These are phyloP conservation scores for Pezicula radicicola DNA, from an alignment of 2,329 filamentous ascomycete genomes.

Conservation along the genomic window DNA sequence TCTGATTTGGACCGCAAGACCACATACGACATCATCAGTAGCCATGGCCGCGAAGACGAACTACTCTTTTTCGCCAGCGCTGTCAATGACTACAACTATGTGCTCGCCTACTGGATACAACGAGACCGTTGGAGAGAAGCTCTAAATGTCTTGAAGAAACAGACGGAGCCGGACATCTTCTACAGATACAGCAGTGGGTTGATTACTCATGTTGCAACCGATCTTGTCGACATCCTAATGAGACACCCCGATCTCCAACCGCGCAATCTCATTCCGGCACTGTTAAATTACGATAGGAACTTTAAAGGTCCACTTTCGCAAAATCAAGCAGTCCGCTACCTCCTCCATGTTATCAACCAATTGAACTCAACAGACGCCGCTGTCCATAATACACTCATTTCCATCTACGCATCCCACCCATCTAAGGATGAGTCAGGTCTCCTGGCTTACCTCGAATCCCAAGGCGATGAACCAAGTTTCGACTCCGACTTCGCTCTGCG, in stretches of 20 bases:
- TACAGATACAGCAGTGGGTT: constrained; percentile 97
- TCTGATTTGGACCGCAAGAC: constrained; percentile 85
- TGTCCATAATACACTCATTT: constrained; percentile 95
- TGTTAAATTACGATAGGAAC: constrained; percentile 89
- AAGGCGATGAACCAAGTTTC: constrained; percentile 82
- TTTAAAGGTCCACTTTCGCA: constrained; percentile 64
- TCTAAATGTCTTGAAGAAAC: constrained; percentile 84
- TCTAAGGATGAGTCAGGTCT: constrained; percentile 82
- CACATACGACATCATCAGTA: constrained; percentile 92
- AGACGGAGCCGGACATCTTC: constrained; percentile 89
- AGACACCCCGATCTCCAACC: constrained; percentile 82
- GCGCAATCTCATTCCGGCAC: constrained; percentile 84
- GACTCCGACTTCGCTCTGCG: constrained; percentile 95
- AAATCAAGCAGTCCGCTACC: constrained; percentile 92
- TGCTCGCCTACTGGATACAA: constrained; percentile 96
- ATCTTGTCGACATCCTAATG: constrained; percentile 94
- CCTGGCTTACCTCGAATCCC: constrained; percentile 84
- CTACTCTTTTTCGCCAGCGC: constrained; percentile 86
- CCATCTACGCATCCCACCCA: constrained; percentile 86
- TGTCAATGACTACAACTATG: constrained; percentile 89
- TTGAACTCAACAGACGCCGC: constrained; percentile 77
- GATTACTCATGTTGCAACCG: constrained; percentile 81
- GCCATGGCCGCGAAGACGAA: constrained; percentile 91
- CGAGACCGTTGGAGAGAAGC: constrained; percentile 89
- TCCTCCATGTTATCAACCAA: constrained; percentile 90